Conservation (phyloP, 306 rosid species). For the Prunus fruticosa region DNA sequence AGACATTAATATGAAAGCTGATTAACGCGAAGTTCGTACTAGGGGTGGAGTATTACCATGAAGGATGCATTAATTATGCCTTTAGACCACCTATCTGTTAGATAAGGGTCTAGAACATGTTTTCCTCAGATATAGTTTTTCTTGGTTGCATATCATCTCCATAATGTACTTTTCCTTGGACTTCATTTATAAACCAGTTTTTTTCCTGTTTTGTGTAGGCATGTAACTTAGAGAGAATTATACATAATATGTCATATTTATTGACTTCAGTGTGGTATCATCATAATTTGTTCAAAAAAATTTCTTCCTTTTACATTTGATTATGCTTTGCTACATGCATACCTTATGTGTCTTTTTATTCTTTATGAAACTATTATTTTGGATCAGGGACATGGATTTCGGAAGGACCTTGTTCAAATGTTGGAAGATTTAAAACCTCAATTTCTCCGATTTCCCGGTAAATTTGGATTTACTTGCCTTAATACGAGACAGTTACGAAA, state of each 20-base stretch:
- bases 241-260: too few species aligned
- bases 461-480: constrained; percentile 7
- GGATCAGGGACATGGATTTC: constrained; percentile 83
- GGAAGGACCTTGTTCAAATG: constrained; percentile 65
- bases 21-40: not conserved
- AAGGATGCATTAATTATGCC: not conserved
- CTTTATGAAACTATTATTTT: constrained; percentile 23
- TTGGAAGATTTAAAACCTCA: constrained; percentile 58
- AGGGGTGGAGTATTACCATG: not conserved
- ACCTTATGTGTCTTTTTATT: not conserved
- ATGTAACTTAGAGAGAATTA: too few species aligned
- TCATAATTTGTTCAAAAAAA: too few species aligned
- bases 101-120: not conserved
- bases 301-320: too few species aligned
- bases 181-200: not conserved
- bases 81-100: not conserved
- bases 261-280: too few species aligned
- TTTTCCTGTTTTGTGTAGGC: too few species aligned
- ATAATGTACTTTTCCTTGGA: not conserved
- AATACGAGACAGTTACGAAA: not conserved
- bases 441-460: constrained; percentile 92
- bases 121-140: not conserved
- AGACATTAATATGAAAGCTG: too few species aligned
- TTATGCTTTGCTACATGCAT: not conserved
- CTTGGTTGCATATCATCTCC: not conserved